Conservation (phyloP, 2,329 filamentous ascomycete species). For the Ophiostoma sp. region DNA sequence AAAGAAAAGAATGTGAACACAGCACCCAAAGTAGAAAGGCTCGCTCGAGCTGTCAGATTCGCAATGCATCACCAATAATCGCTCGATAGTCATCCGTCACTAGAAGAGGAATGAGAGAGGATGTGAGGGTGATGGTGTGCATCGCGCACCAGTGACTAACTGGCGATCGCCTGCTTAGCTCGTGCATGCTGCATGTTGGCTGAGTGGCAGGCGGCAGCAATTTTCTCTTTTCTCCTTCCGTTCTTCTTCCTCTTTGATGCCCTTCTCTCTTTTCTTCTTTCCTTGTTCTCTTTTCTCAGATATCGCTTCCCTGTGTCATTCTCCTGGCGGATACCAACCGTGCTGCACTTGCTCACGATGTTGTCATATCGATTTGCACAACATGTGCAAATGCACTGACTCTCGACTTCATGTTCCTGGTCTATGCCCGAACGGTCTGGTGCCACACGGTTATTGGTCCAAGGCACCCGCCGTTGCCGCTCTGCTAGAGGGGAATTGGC, state of each 20-base stretch:
- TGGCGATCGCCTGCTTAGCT: conserved; percentile 3
- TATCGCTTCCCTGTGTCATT: too few relatives aligned
- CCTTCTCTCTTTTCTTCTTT: neutral
- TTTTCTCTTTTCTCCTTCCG: neutral
- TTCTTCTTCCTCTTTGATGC: neutral
- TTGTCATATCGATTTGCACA: neutral
- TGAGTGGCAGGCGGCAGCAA: neutral
- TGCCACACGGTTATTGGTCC: neutral
- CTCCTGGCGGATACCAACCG: neutral
- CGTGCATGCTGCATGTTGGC: conserved; percentile 1
- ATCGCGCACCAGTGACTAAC: conserved; percentile 1
- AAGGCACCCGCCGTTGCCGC: conserved; percentile 8
- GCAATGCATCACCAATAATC: neutral
- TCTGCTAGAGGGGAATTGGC: conserved; percentile 7
- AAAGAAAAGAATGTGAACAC: neutral
- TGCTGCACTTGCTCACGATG: neutral
- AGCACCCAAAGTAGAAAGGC: neutral
- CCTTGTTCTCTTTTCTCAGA: neutral
- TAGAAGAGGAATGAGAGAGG: neutral
- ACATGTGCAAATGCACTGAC: neutral
- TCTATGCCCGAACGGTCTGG: neutral
- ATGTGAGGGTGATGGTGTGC: conserved; percentile 6
- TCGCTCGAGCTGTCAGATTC: conserved; percentile 3
- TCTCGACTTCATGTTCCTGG: neutral
- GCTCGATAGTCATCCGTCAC: neutral